phyloP scores from a whole-genome alignment of 2,329 filamentous ascomycete species.

The Talaromyces islandicus region DNA sequence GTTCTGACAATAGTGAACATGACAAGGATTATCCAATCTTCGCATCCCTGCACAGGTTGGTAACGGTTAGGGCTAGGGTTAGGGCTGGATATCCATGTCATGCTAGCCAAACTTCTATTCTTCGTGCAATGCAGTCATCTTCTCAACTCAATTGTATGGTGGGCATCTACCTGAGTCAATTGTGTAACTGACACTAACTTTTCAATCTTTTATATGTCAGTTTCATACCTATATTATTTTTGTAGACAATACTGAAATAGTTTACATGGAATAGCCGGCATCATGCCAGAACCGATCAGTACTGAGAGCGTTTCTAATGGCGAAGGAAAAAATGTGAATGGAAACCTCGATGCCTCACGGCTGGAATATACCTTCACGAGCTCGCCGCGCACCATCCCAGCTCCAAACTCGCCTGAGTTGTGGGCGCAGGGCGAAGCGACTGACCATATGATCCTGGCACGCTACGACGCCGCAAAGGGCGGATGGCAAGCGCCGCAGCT shows the following conservation, averaged over 20 bases:
- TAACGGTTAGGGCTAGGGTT: neutral
- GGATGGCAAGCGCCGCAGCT: slow-evolving; percentile 69
- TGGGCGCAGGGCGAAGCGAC: slow-evolving; percentile 33
- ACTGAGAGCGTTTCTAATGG: neutral
- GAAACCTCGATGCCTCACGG: neutral
- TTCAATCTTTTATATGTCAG: neutral
- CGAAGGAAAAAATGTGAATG: neutral
- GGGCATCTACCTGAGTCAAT: neutral
- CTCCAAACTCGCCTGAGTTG: neutral
- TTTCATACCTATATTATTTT: neutral
- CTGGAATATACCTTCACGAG: neutral
- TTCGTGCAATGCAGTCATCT: neutral
- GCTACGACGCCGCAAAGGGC: slow-evolving; percentile 52
- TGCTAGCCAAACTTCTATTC: neutral
- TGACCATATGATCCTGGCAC: slow-evolving; percentile 73
- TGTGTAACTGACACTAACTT: neutral
- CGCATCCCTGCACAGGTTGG: neutral
- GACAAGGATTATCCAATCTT: neutral
- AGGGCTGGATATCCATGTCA: too few species aligned
- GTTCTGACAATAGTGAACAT: neutral
- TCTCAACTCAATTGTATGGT: neutral
- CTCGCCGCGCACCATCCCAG: neutral
- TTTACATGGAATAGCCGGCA: neutral
- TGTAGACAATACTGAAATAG: neutral
- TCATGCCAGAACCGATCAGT: neutral